These are phyloP conservation scores for Gynochthodes officinalis DNA, from an alignment of 257 asterid species.

Conservation along the genomic window DNA sequence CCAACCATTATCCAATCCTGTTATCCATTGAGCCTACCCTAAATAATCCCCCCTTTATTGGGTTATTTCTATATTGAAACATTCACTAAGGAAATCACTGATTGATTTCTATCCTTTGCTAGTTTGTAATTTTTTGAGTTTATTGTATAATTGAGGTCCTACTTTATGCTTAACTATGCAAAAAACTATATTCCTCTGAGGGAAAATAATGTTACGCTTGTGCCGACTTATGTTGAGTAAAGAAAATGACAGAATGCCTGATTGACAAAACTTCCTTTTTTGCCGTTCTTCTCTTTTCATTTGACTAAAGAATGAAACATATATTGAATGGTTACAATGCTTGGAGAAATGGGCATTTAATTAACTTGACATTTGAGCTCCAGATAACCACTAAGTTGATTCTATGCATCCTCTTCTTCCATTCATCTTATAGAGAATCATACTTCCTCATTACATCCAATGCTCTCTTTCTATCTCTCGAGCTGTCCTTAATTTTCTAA, in stretches of 20 bases:
- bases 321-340: neutral
- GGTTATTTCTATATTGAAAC: too few relatives aligned
- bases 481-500: neutral
- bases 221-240: too few relatives aligned
- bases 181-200: neutral
- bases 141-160: neutral
- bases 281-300: neutral
- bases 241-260: neutral
- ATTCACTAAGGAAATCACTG: neutral
- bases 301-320: neutral
- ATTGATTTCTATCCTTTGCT: neutral
- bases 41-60: too few relatives aligned
- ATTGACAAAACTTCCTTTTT: too few relatives aligned
- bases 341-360: neutral
- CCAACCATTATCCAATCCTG: too few relatives aligned
- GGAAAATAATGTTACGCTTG: too few relatives aligned
- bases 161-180: neutral
- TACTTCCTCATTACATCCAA: neutral
- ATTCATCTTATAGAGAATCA: too few relatives aligned
- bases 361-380: neutral
- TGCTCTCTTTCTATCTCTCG: neutral
- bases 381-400: neutral
- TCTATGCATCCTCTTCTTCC: too few relatives aligned
- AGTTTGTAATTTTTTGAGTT: neutral
- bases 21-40: too few relatives aligned